Base-by-base conservation (phyloP, 306 rosid genomes). In the barrel medic (Medicago truncatula) region DNA sequence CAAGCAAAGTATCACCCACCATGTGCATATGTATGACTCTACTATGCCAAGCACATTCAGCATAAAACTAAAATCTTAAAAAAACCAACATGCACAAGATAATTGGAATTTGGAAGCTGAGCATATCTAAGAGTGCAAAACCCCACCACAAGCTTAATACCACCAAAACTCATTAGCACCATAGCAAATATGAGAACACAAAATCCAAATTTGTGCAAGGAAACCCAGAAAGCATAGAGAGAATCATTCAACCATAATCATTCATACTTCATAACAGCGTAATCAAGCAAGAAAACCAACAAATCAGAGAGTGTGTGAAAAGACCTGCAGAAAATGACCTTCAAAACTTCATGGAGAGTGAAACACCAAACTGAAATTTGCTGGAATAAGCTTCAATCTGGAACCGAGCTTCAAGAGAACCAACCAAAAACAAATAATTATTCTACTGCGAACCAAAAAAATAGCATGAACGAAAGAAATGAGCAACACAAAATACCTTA, bases 401-500 rank as follows among this genome's bases (percentile, higher is more conserved):
- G 40, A 59, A 59, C 39, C 17, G 39, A 58, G 65, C 36, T 59
- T 59, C 43, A 31, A 15, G 67, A 20, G 67, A 61, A n/a, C 67
- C 67, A 61, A 61, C 20, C 43, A 31, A 61, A 59, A 59, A 31
- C 64, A 58, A 14, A 25, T 16, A 61, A 31, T 61, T 20, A 61
- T 31, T 31, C 21, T 14, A 31, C 44, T 15, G 43, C 44, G 15
- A 14, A 61, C 21, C 67, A 61, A 61, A 1, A 60, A 61, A 61
- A 28, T 1, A 8, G 12, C 41, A 61, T 4, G 21, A 15, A n/a
- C 21, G 5, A 31, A 61, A 60, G 21, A 61, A 31, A 31, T 34
- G 67, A 34, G 44, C 67, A 61, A 31, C 67, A 15, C 21, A 61
- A 61, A 61, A 61, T 61, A 61, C 67, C 67, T 61, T 61, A 61